Evolutionary conservation across 2,329 filamentous ascomycete genomes (phyloP).

Genomic region (Polytolypa hystricis): DNA sequence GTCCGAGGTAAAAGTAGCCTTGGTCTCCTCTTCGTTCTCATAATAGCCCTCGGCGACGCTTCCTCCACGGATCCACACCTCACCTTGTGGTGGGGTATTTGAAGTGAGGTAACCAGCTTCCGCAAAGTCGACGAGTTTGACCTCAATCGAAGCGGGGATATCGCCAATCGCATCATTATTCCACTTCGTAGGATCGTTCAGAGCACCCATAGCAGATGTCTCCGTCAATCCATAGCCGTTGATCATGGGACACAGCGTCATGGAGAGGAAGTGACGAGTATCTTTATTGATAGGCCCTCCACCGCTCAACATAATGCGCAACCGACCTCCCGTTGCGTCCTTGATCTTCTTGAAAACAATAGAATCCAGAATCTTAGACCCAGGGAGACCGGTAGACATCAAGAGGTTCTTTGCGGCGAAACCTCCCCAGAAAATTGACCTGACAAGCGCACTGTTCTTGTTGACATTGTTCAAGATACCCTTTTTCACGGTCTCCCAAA

Average conservation of each 20-base stretch:
- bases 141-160: conserved; percentile 56
- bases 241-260: conserved; percentile 91
- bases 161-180: conserved; percentile 57
- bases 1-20: conserved; percentile 67
- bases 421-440: conserved; percentile 66
- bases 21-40: conserved; percentile 79
- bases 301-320: conserved; percentile 88
- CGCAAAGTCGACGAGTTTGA: conserved; percentile 75
- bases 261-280: conserved; percentile 81
- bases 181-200: conserved; percentile 60
- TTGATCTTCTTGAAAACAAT: conserved; percentile 89
- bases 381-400: conserved; percentile 41
- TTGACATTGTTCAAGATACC: conserved; percentile 75
- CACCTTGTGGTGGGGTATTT: conserved; percentile 85
- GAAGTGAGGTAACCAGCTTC: conserved; percentile 86
- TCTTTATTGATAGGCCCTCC: conserved; percentile 81
- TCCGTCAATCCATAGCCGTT: conserved; percentile 90
- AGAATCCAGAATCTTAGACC: conserved; percentile 58
- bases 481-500: conserved; percentile 97
- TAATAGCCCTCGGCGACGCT: conserved; percentile 77
- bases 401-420: conserved; percentile 51
- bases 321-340: conserved; percentile 73
- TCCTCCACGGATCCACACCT: conserved; percentile 71
- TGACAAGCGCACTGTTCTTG: conserved; percentile 55
- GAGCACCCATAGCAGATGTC: conserved; percentile 56